Evolutionary conservation across 1,284 basidiomycete genomes (phyloP).

Genomic region (Wolfiporia cocos): DNA sequence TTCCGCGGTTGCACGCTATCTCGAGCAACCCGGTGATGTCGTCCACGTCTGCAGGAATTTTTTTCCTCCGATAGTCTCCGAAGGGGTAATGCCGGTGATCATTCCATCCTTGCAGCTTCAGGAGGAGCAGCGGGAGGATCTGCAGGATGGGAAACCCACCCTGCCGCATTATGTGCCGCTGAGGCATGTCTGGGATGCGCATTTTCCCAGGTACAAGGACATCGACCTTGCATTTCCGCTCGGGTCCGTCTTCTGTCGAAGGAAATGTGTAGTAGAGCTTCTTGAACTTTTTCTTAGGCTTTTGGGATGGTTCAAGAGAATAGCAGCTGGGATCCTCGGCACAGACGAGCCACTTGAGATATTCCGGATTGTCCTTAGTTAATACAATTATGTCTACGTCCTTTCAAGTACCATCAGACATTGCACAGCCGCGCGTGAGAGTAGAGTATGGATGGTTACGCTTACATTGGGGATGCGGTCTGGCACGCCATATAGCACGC

Average conservation of each 20-base stretch:
- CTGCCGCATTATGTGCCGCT: constrained; percentile 10
- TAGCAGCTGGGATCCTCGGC: constrained; percentile 18
- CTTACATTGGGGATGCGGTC: constrained; percentile 17
- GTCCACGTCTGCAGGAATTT: constrained; percentile 32
- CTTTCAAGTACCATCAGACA: constrained; percentile 11
- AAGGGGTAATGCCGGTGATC: constrained; percentile 27
- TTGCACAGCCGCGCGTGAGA: no score
- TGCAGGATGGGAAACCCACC: constrained; percentile 23
- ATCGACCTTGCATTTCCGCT: constrained; percentile 20
- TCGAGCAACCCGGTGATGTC: constrained; percentile 37
- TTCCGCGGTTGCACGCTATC: constrained; percentile 19
- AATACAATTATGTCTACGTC: constrained; percentile 28
- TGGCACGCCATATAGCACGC: constrained; percentile 13
- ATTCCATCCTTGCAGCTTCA: constrained; percentile 30
- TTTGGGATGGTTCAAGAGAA: constrained; percentile 16
- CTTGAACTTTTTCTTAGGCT: constrained; percentile 23
- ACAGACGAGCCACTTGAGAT: constrained; percentile 20
- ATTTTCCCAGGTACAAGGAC: constrained; percentile 27
- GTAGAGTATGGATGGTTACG: background rate
- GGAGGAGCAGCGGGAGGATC: constrained; percentile 22
- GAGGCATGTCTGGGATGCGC: constrained; percentile 24
- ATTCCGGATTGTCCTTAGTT: constrained; percentile 14
- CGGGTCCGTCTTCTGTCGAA: background rate
- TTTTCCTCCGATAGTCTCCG: constrained; percentile 29
- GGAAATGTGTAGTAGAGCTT: constrained; percentile 20